These are phyloP conservation scores for Globisporangium apiculatum DNA, from an alignment of 352 stramenopile genomes.

Conservation along the genomic window DNA sequence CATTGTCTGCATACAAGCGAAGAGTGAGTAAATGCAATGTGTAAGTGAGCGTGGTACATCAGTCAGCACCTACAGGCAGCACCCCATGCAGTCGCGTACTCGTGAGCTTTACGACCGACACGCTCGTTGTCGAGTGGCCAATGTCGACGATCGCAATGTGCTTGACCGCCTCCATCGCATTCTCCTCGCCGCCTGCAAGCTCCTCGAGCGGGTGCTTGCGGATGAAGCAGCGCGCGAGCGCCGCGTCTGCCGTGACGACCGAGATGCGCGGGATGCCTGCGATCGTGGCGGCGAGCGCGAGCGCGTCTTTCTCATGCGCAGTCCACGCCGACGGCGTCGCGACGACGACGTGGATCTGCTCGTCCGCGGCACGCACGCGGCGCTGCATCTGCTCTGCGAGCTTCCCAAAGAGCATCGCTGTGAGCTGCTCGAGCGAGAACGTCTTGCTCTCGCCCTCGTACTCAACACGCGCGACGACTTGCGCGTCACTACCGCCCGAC, in stretches of 20 bases:
- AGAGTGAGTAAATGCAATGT: background rate
- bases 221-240: conserved; percentile 63
- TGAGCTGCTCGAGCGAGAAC: conserved; percentile 70
- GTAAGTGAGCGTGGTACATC: background rate
- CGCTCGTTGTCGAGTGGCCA: conserved; percentile 70
- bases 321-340: conserved; percentile 62
- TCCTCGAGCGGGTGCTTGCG: conserved; percentile 72
- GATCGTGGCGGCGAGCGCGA: conserved; percentile 47
- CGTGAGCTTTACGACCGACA: conserved; percentile 67
- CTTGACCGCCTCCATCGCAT: conserved; percentile 17
- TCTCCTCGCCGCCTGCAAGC: conserved; percentile 12
- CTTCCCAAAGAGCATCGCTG: conserved; percentile 76
- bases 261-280: conserved; percentile 47
- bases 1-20: conserved; percentile 17
- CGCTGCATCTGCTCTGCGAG: conserved; percentile 60
- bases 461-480: conserved; percentile 53
- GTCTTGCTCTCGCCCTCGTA: conserved; percentile 33
- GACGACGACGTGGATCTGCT: conserved; percentile 50
- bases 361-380: conserved; percentile 25
- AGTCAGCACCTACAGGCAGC: background rate
- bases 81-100: conserved; percentile 8
- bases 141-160: conserved; percentile 88
- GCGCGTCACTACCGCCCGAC: conserved; percentile 10
- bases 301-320: conserved; percentile 35
- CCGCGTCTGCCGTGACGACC: conserved; percentile 41